A percentile compares a stretch with the other conserved stretches of the same genome.
Conservation (phyloP, 2,329 filamentous ascomycete species). For the Calonectria pseudoreteaudii region DNA sequence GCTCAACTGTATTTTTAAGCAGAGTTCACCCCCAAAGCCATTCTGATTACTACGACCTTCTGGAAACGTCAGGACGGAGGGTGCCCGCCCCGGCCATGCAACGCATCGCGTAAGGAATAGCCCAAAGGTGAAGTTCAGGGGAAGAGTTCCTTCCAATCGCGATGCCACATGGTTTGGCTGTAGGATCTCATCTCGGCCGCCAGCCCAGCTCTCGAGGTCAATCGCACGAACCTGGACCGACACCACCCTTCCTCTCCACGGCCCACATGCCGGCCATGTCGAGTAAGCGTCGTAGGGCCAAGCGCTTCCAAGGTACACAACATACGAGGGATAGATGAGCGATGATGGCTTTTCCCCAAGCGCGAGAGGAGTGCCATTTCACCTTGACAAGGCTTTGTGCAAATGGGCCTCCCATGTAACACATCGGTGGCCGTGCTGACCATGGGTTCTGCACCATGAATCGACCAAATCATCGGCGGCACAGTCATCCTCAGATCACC, state of each 20-base stretch:
- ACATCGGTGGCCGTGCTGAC: slow-evolving; percentile 29
- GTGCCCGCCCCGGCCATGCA: slow-evolving; percentile 1
- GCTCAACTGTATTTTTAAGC: slow-evolving; percentile 40
- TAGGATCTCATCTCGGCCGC: slow-evolving; percentile 1
- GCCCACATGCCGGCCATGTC: slow-evolving; percentile 16
- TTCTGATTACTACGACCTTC: slow-evolving; percentile 17
- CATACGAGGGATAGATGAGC: not conserved
- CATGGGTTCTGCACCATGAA: slow-evolving; percentile 37
- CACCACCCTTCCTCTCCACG: slow-evolving; percentile 18
- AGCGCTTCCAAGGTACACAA: not conserved
- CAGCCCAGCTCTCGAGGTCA: slow-evolving; percentile 8
- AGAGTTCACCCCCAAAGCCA: slow-evolving; percentile 24
- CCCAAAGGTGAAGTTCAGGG: slow-evolving; percentile 19
- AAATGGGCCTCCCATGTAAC: slow-evolving; percentile 29
- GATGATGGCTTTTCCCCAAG: not conserved
- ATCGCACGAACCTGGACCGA: slow-evolving; percentile 17
- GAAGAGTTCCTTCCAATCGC: slow-evolving; percentile 27
- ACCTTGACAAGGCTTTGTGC: not conserved
- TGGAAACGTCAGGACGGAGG: slow-evolving; percentile 18
- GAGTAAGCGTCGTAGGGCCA: slow-evolving; percentile 6
- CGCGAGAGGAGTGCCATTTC: slow-evolving; percentile 2
- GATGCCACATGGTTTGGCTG: slow-evolving; percentile 43
- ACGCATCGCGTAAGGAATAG: slow-evolving; percentile 2
- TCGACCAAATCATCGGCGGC: slow-evolving; percentile 34
- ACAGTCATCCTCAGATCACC: slow-evolving; percentile 40